phyloP scores from a whole-genome alignment of 176 grass and related monocot species.

The Rhynchospora breviuscula region DNA sequence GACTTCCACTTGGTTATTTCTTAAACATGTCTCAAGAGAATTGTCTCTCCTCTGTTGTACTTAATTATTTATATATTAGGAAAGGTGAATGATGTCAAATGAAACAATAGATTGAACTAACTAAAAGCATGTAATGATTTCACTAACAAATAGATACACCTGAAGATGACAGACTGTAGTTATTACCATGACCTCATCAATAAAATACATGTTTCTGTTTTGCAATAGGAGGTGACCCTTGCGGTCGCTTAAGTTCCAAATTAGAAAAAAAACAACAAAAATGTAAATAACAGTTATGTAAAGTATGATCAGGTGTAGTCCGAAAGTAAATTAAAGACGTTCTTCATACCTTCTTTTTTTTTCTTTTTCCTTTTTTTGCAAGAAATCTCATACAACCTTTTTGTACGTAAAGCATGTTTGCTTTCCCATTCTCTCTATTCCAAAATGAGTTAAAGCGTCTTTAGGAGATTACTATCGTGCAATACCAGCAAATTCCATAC shows the following conservation, averaged over 20 bases:
- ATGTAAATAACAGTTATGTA: background rate
- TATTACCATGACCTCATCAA: background rate
- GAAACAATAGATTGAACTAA: background rate
- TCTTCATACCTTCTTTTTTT: background rate
- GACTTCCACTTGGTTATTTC: constrained; percentile 17
- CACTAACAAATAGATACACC: background rate
- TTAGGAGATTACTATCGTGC: background rate
- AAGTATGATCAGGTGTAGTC: background rate
- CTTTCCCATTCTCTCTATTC: background rate
- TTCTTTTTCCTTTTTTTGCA: background rate
- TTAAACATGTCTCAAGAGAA: constrained; percentile 2
- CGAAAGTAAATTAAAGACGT: background rate
- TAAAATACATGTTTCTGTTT: background rate
- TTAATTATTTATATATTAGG: background rate
- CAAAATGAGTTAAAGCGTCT: background rate
- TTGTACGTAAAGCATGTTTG: background rate
- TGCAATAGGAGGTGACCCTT: no score
- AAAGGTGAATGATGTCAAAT: background rate
- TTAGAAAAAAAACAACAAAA: no score
- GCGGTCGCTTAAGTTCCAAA: no score
- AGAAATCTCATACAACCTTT: background rate
- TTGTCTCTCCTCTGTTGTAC: constrained; percentile 4
- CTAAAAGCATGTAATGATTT: constrained; percentile 9
- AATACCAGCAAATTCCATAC: background rate
- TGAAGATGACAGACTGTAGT: background rate